These are phyloP conservation scores for Leccinellum albellum DNA, from an alignment of 768 basidiomycete genomes.

Conservation along the genomic window DNA sequence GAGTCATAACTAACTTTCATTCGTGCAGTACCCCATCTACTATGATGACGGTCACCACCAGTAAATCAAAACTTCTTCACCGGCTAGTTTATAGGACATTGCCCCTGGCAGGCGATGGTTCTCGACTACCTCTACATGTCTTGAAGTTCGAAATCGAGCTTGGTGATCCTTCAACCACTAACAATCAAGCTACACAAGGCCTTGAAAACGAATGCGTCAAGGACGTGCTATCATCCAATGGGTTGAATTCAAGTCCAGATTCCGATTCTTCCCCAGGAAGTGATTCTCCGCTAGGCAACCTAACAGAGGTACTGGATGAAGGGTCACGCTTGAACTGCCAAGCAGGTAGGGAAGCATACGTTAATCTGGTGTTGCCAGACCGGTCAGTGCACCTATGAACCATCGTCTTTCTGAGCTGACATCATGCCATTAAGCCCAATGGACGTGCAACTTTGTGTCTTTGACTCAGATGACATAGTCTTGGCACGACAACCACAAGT, in stretches of 20 bases:
- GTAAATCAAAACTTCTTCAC: slow-evolving; percentile 37
- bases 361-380: slow-evolving; percentile 57
- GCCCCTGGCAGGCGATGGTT: slow-evolving; percentile 11
- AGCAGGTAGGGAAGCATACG: slow-evolving; percentile 33
- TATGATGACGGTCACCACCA: slow-evolving; percentile 29
- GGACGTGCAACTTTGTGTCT: slow-evolving; percentile 51
- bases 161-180: background rate
- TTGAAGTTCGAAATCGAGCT: slow-evolving; percentile 42
- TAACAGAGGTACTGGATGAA: background rate
- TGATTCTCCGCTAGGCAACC: background rate
- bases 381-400: slow-evolving; percentile 35
- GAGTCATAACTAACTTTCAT: background rate
- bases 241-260: background rate
- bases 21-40: slow-evolving; percentile 37
- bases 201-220: background rate
- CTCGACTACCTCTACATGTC: slow-evolving; percentile 15
- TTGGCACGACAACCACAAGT: slow-evolving; percentile 36
- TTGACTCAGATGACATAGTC: slow-evolving; percentile 30
- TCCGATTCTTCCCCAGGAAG: background rate
- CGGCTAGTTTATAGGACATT: slow-evolving; percentile 47
- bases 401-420: slow-evolving; percentile 8
- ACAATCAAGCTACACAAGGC: background rate
- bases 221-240: background rate
- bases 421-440: slow-evolving; percentile 39
- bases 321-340: slow-evolving; percentile 27